A percentile compares a stretch with the other conserved stretches of the same genome.
Conservation (phyloP, 306 rosid genomes). For the Gynostemma pentaphyllum region DNA sequence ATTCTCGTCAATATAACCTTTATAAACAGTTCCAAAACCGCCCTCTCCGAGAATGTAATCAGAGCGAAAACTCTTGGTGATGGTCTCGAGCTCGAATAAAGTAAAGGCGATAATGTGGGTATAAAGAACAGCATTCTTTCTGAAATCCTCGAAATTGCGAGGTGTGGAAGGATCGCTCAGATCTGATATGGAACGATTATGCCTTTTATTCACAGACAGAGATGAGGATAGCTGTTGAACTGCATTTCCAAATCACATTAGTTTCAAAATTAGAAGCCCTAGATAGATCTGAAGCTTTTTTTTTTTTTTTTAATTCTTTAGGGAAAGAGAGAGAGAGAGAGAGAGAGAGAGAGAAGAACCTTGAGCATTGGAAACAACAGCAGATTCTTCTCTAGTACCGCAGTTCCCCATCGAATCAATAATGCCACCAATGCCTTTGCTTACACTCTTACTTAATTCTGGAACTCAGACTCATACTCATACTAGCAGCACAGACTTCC, state of each 20-base stretch:
- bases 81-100: slow-evolving; percentile 86
- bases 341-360: slow-evolving; percentile 23
- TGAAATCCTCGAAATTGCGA: slow-evolving; percentile 52
- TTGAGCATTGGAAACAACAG: slow-evolving; percentile 91
- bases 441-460: too few relatives aligned
- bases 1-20: slow-evolving; percentile 96
- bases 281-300: slow-evolving; percentile 41
- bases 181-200: slow-evolving; percentile 67
- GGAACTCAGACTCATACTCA: too few relatives aligned
- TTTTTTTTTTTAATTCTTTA: too few relatives aligned
- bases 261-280: slow-evolving; percentile 6
- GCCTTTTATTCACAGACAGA: slow-evolving; percentile 21
- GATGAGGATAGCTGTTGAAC: slow-evolving; percentile 69
- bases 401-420: slow-evolving; percentile 99
- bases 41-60: slow-evolving; percentile 95
- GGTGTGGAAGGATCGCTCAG: slow-evolving; percentile 93
- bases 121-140: slow-evolving; percentile 66
- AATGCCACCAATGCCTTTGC: too few relatives aligned
- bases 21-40: slow-evolving; percentile 96
- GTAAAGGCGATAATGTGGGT: slow-evolving; percentile 91
- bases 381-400: slow-evolving; percentile 93
- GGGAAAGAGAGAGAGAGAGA: not conserved
- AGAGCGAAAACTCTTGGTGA: slow-evolving; percentile 87
- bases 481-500: too few relatives aligned
- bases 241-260: too few relatives aligned